Conservation (phyloP, 2,329 filamentous ascomycete genomes). For the Raffaelea arxii region DNA sequence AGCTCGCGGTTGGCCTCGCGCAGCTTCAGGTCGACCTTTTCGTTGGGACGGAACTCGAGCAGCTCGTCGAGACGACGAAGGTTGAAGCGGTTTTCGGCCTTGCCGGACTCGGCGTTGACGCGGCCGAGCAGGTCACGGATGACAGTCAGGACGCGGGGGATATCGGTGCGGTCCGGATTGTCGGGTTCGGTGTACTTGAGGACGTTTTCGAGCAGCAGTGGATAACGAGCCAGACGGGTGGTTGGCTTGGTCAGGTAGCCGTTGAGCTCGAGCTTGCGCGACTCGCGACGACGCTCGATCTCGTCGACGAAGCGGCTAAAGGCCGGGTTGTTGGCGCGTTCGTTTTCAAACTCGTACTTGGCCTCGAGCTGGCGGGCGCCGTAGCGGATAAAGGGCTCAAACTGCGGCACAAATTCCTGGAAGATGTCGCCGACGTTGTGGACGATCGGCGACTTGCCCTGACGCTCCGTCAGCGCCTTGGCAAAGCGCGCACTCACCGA, state of each 20-base stretch:
- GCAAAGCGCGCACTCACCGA: conserved; percentile 83
- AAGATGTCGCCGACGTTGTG: conserved; percentile 90
- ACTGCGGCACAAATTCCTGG: conserved; percentile 80
- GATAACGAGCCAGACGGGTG: conserved; percentile 87
- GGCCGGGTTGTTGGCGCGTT: conserved; percentile 73
- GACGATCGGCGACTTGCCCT: conserved; percentile 85
- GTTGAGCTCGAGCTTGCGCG: conserved; percentile 90
- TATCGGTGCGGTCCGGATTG: conserved; percentile 82
- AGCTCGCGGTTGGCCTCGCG: conserved; percentile 89
- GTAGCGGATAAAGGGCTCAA: conserved; percentile 93
- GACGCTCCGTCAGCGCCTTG: conserved; percentile 76
- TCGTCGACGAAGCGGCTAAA: conserved; percentile 94
- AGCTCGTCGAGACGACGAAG: conserved; percentile 84
- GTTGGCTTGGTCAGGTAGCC: conserved; percentile 97
- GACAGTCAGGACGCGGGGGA: conserved; percentile 77
- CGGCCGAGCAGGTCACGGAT: conserved; percentile 80
- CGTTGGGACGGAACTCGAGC: conserved; percentile 80
- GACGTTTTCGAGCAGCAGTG: conserved; percentile 81
- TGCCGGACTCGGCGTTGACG: conserved; percentile 92
- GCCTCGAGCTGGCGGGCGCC: conserved; percentile 92
- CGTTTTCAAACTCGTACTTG: conserved; percentile 97
- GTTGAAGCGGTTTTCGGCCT: conserved; percentile 96
- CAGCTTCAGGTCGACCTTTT: conserved; percentile 86
- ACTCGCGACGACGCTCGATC: conserved; percentile 91
- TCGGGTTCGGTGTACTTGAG: conserved; percentile 84